Evolutionary conservation across 768 basidiomycete genomes (phyloP), one percentile per base, ranked within the genome.

Genomic region (Polyporus arcularius): DNA sequence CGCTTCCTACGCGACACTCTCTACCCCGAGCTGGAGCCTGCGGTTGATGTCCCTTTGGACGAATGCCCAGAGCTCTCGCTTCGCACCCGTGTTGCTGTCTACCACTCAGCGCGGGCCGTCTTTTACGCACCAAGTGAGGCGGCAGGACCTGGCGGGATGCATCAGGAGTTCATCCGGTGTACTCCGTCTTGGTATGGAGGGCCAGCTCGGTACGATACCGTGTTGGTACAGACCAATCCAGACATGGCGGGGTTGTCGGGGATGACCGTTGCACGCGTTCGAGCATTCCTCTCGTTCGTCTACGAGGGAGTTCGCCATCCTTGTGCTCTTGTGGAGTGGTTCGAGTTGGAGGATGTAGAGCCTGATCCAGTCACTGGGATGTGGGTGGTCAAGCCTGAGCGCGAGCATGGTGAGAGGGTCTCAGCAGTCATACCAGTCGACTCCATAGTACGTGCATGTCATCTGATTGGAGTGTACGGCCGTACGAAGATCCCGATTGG

Each of bases 91-190:
- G 43, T 72, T n/a, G 31, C 12, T 0, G 51, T 72, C 1, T 65
- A 61, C 16, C 64, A 70, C 32, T 71, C 65, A 2, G 68, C 68
- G 2, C 45, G 47, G 1, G 65, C 68, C 1, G 21, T 14, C 14
- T 76, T 66, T 21, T 71, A 60, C 54, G 64, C 66, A 4, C 70
- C 71, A 0, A 74, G 75, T 43, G 67, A 75, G 15, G 31, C 58
- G 0, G 58, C 68, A 32, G 68, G 73, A 0, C 32, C 47, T 10
- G 47, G 61, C 3, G 66, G 71, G 2, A 74, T 76, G 73, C 62
- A 61, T 3, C 35, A 30, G 0, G 67, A 76, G 53, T 46, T 28
- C 4, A 72, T 76, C 12, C 40, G 61, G 1, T 43, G 65, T 0
- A 59, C 31, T n/a, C 68, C 69, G 9, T 49, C 21, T 1, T 75